Evolutionary conservation across 2,329 filamentous ascomycete genomes (phyloP), one percentile per base, ranked within the genome.

Genomic region (Stagonosporopsis tanaceti): DNA sequence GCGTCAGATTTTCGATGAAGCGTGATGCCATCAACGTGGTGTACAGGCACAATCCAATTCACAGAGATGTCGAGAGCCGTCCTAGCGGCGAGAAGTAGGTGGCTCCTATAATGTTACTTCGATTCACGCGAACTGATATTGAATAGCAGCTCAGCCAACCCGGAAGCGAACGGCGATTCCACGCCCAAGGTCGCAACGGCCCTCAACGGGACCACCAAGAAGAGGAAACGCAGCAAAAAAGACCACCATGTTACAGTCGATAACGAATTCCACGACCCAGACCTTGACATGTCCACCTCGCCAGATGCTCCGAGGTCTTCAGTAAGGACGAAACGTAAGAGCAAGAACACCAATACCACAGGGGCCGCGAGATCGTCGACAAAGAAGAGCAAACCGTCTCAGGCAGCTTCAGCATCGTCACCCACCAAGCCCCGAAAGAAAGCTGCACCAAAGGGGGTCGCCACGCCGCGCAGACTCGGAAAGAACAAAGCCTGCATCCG

Each of bases 1-100:
- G 70, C 28, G 59, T 76, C 48, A 76, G 70, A 32, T 76, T 76
- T 47, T 76, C 73, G 2, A 70, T 64, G 34, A 72, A 74, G 53
- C 61, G 71, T 42, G 66, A 72, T 28, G 71, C 71, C 6, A 63
- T 76, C 30, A 71, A 75, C 42, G 69, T 76, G 1, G 66, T 76
- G 22, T 77, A 77, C 48, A 72, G 71, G 45, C 73, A 76, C 48
- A 75, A 74, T 35, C 71, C 69, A 4, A 70, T 76, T 25, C 73
- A 76, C 52, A 47, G 66, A 57, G 64, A 67, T 44, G 52, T 61
- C 7, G 55, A 62, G n/a, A 63, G 54, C n/a, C 63, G 61, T 25
- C 58, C 46, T 37, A 56, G 51, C 24, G 47, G 39, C 17, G 47
- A 69, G n/a, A 63, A 60, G 69, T 72, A 62, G 20, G 69, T 64